Base-by-base conservation (phyloP, 2,329 filamentous ascomycete species). In the Fusarium sp. region DNA sequence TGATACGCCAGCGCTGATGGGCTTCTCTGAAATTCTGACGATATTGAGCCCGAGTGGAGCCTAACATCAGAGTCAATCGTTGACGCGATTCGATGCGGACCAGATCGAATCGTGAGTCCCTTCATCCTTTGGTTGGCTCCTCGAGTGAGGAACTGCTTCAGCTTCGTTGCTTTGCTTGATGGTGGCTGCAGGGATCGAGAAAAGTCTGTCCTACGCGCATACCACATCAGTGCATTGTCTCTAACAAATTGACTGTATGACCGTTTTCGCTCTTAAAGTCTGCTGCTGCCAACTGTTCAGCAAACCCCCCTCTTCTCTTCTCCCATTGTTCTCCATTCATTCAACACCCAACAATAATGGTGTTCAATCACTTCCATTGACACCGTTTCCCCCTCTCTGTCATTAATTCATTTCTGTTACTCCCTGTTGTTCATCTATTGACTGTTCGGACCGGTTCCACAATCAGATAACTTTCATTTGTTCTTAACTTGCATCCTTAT, bases 271-370 rank as follows among this genome's bases (percentile, higher is more conserved):
- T 75, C 66, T 72, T 74, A 76, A 76, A 74, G 72, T 67, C 64
- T 67, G 56, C 58, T 18, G 52, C 47, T 31, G 64, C 70, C 62
- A 41, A 59, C 61, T 73, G 58, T 69, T 67, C 60, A 62, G 47
- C 62, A 61, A 65, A 46, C 41, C 44, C 41, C 49, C 59, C 62
- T 62, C 62, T 42, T 47, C 61, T 54, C 37, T 65, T 54, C 52
- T 62, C 47, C 34, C n/a, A 67, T 72, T 67, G 67, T 70, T 70
- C 64, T 57, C 36, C 57, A 54, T 62, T 67, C 61, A 72, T 70
- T 76, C 69, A 70, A 55, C 56, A 50, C 55, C 54, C 28, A 56
- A 74, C 72, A 77, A 75, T 71, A 77, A 77, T 77, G 72, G 52
- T 76, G 67, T 70, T 74, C 60, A 60, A 65, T 55, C 71, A 62